Percentiles rank a stretch among this genome's conserved stretches.
Evolutionary conservation across 2,329 filamentous ascomycete genomes (phyloP).

Genomic region (Fusarium solani-melongenae): DNA sequence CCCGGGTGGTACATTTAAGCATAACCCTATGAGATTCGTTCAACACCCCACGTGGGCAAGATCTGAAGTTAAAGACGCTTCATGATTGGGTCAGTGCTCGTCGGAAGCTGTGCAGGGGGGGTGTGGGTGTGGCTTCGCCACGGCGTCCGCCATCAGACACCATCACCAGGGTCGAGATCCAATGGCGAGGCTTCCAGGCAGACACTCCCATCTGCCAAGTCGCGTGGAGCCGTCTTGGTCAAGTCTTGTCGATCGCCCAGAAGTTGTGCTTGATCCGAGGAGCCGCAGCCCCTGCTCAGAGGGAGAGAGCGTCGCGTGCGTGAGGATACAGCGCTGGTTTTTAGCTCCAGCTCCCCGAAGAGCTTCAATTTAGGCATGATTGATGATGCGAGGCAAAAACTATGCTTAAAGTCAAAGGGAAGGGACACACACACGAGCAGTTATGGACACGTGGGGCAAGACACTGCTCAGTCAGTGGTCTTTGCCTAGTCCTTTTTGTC

Average conservation of each 20-base stretch:
- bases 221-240: conserved; percentile 11
- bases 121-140: conserved; percentile 13
- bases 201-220: conserved; percentile 15
- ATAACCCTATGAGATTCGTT: conserved; percentile 28
- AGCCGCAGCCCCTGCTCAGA: not conserved
- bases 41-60: conserved; percentile 26
- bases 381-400: not conserved
- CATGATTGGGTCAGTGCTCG: conserved; percentile 9
- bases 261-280: not conserved
- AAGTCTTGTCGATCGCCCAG: conserved; percentile 18
- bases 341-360: not conserved
- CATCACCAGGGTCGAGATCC: not conserved
- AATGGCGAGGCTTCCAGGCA: not conserved
- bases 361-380: not conserved
- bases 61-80: not conserved
- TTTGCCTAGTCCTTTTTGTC: not conserved
- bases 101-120: not conserved
- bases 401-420: conserved; percentile 2
- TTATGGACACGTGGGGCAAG: not conserved
- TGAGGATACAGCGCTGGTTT: not conserved
- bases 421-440: not conserved
- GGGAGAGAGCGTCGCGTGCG: not conserved
- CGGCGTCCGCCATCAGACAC: not conserved
- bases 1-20: conserved; percentile 21
- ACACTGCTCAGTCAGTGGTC: not conserved